Evolutionary conservation across 2,329 filamentous ascomycete genomes (phyloP), one percentile per base, ranked within the genome.

Genomic region (Cercospora sp.): DNA sequence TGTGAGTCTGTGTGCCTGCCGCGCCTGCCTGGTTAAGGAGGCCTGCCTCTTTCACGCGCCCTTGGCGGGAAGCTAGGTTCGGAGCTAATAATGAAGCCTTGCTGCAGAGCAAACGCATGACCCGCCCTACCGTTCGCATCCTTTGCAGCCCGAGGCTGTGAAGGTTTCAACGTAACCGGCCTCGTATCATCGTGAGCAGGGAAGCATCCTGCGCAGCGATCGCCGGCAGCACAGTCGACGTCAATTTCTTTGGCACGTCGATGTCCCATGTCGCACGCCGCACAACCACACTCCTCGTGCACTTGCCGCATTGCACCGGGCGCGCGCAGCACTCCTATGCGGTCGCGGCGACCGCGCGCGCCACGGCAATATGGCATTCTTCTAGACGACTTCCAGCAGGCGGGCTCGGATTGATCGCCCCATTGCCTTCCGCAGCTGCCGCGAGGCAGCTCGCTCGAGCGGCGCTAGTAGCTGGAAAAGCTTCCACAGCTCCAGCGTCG

Each of bases 401-500:
- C 68, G 57, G 68, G 55, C 42, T 36, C n/a, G 42, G n/a, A 10
- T 51, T n/a, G 42, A 60, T 57, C 42, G 68, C 59, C 65, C 26
- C 40, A 62, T 57, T 40, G 36, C 36, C 36, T 16, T 40, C 36
- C 13, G 13, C 13, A 3, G 12, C 5, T 40, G 36, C 13, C 36
- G 36, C 33, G 33, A 36, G 5, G 12, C 36, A 40, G 36, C 36
- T 42, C 36, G 36, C 36, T n/a, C 36, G 36, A 42, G 36, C 36
- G 36, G 30, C 36, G 33, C 60, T 66, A 36, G 64, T 66, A 36
- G 64, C 62, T 67, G 63, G 61, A 42, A 68, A 68, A 71, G 63
- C 63, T 69, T 67, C 68, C 68, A 69, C 28, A 28, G 48, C 48
- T 65, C 55, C 3, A 42, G 55, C 28, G 18, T 30, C 23, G 10